Evolutionary conservation across 192 early-diverging fungal species (phyloP).

Genomic region (Backusella australiensis): DNA sequence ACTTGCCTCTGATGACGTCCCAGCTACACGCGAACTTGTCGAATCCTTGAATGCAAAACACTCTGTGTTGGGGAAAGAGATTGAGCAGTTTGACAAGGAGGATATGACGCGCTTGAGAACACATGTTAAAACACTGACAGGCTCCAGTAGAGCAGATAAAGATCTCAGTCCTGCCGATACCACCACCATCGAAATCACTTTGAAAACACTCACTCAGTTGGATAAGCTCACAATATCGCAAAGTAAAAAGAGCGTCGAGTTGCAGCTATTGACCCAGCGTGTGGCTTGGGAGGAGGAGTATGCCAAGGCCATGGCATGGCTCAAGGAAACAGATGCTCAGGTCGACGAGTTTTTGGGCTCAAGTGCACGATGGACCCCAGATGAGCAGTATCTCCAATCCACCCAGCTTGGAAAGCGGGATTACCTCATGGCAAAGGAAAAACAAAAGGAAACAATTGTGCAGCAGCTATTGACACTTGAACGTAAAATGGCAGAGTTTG

Average conservation of each 20-base stretch:
- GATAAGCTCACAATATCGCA: conserved; percentile 38
- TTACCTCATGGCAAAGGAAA: conserved; percentile 3
- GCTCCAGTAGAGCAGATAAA: conserved; percentile 24
- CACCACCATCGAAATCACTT: conserved; percentile 46
- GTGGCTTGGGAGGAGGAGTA: conserved; percentile 40
- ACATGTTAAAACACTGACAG: conserved; percentile 43
- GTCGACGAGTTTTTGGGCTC: conserved; percentile 23
- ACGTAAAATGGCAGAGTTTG: conserved; percentile 31
- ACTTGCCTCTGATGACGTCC: conserved; percentile 6
- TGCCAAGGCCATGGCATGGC: conserved; percentile 24
- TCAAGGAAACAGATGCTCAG: conserved; percentile 19
- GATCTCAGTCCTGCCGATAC: conserved; percentile 44
- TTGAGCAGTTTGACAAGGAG: conserved; percentile 40
- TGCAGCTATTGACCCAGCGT: conserved; percentile 33
- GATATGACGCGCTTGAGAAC: conserved; percentile 43
- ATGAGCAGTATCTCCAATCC: background rate
- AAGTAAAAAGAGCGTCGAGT: conserved; percentile 23
- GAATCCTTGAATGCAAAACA: conserved; percentile 30
- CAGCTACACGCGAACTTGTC: conserved; percentile 28
- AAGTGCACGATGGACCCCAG: conserved; percentile 21
- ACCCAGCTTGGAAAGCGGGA: background rate
- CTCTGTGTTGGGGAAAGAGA: conserved; percentile 35
- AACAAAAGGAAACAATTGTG: conserved; percentile 18
- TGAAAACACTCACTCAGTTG: conserved; percentile 37
- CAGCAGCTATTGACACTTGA: conserved; percentile 20